Evolutionary conservation across 2,329 filamentous ascomycete genomes (phyloP), one percentile per base, ranked within the genome.

Genomic region (Colletotrichum melonis): DNA sequence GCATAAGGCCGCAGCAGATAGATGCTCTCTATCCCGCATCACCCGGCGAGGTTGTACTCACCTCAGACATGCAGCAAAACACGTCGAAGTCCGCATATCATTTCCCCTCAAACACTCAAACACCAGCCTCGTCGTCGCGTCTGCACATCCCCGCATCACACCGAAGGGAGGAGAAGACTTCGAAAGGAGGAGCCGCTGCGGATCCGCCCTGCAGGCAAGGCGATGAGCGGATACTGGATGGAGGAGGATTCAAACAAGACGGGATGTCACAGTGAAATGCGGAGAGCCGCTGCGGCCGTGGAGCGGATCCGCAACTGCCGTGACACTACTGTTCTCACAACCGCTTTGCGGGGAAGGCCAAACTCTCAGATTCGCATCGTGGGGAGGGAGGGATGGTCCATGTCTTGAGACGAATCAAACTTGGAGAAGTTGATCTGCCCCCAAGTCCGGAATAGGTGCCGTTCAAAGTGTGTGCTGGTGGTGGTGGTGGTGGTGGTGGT

Each of bases 301-400:
- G 19, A 49, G 63, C 63, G 63, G 63, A 56, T 57, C 63, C 63
- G 63, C 63, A 64, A 26, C 22, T 38, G 32, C 28, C 32, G 52
- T 38, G 32, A 12, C 24, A 56, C 52, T 24, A 19, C 32, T 35
- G 32, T 35, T 35, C 32, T 12, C 11, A 35, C 11, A 1, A 16
- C 42, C 42, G 16, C 32, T 38, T 46, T 55, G 5, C 12, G 32
- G 32, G 24, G 52, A 28, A 64, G 42, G 22, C 6, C 63, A 42
- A 42, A 56, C 22, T 56, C 19, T 56, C 42, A 49, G 16, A 19
- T 49, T 19, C 22, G 22, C n/a, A 56, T n/a, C 4, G 14, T 11
- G 22, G 22, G 22, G 9, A 24, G 16, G 19, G 30, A 28, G 52
- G 22, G 52, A 2, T 56, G 5, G n/a, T 2, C 24, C 32, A 28